Percentiles rank a stretch among this genome's conserved stretches.
Evolutionary conservation across 208 protist species (phyloP).

Genomic region (Leishmania braziliensis): DNA sequence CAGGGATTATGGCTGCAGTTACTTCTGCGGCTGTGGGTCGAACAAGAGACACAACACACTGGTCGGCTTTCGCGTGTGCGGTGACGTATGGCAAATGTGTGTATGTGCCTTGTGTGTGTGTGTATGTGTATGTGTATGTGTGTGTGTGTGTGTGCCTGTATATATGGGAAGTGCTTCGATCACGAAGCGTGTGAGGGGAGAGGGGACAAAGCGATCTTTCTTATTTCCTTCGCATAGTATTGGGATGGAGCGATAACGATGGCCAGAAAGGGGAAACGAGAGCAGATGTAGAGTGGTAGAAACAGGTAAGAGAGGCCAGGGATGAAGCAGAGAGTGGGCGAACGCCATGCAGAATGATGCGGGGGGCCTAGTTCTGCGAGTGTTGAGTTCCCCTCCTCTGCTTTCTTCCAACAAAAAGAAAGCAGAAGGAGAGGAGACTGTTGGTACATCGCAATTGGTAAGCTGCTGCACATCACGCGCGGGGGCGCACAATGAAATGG

Average conservation of each 20-base stretch:
- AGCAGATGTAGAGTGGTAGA: not conserved
- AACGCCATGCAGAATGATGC: not conserved
- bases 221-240: not conserved
- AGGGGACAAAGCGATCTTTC: not conserved
- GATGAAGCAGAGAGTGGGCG: not conserved
- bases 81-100: not conserved
- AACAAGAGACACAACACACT: not conserved
- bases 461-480: not conserved
- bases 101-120: not conserved
- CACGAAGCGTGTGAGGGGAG: not conserved
- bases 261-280: not conserved
- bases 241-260: not conserved
- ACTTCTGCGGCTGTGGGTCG: not conserved
- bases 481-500: not conserved
- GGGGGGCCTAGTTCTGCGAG: not conserved
- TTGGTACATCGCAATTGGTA: not conserved
- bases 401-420: not conserved
- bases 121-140: not conserved
- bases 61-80: not conserved
- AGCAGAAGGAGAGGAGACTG: not conserved
- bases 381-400: not conserved
- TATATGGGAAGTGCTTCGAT: not conserved
- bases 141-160: no score
- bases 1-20: not conserved
- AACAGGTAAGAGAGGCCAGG: not conserved